A percentile compares a stretch with the other conserved stretches of the same genome.
These are phyloP conservation scores for Aurantiochytrium sp. DNA, from an alignment of 108 stramenopile genomes.

Conservation along the genomic window DNA sequence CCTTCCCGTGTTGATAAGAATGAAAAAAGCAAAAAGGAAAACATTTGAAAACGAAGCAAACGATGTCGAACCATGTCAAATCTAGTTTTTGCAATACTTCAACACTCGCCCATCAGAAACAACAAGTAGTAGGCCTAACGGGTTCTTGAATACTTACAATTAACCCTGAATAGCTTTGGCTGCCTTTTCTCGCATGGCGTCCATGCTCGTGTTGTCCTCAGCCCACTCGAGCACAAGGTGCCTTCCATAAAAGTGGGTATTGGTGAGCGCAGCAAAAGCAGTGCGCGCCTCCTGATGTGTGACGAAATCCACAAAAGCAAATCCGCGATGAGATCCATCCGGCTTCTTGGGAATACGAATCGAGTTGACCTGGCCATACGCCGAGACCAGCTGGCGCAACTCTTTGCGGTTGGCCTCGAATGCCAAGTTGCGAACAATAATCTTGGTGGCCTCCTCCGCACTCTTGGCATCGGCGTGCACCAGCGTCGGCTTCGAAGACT, in stretches of 20 bases:
- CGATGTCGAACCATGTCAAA: too few relatives aligned
- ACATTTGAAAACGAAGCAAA: too few relatives aligned
- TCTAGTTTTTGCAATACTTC: too few relatives aligned
- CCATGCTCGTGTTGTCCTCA: slow-evolving; percentile 33
- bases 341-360: slow-evolving; percentile 95
- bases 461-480: background rate
- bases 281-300: slow-evolving; percentile 79
- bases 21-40: too few relatives aligned
- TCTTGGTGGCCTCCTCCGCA: slow-evolving; percentile 44
- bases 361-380: slow-evolving; percentile 79
- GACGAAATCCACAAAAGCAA: slow-evolving; percentile 91
- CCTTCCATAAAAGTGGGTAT: slow-evolving; percentile 93
- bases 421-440: slow-evolving; percentile 90
- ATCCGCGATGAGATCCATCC: slow-evolving; percentile 90
- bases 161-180: background rate
- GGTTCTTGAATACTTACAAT: too few relatives aligned
- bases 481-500: background rate
- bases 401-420: slow-evolving; percentile 88
- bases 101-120: too few relatives aligned
- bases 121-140: too few relatives aligned
- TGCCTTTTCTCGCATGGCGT: background rate
- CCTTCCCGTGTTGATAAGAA: too few relatives aligned
- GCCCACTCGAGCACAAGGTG: slow-evolving; percentile 96
- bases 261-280: slow-evolving; percentile 70
- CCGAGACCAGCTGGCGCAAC: slow-evolving; percentile 79